Evolutionary conservation across 345 rosid genomes (phyloP).

Genomic region (Euphorbia tirucalli): DNA sequence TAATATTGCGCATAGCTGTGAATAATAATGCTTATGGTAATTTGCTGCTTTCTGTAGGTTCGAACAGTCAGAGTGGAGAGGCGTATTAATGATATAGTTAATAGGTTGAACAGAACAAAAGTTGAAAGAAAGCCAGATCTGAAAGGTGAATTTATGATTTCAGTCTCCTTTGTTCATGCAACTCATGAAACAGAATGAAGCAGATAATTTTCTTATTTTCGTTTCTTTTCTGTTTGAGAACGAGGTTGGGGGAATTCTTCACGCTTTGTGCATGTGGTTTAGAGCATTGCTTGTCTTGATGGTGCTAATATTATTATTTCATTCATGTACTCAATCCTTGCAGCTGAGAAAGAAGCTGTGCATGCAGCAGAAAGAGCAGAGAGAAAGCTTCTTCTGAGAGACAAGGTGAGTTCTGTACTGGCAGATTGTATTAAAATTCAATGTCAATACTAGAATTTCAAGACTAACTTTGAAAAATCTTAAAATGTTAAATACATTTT

Average conservation of each 20-base stretch:
- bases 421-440: neutral
- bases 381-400: conserved; percentile 79
- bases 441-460: neutral
- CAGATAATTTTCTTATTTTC: neutral
- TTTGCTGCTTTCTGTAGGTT: conserved; percentile 48
- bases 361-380: conserved; percentile 90
- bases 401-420: conserved; percentile 53
- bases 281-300: neutral
- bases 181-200: neutral
- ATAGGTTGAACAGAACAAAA: conserved; percentile 91
- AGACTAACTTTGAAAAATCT: neutral
- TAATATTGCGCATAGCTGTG: neutral
- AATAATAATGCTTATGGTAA: conserved; percentile 14
- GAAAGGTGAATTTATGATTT: conserved; percentile 50
- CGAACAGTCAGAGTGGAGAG: conserved; percentile 89
- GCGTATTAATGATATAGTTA: conserved; percentile 84
- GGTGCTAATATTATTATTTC: neutral
- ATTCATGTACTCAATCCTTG: conserved; percentile 9
- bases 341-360: conserved; percentile 93
- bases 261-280: neutral
- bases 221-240: neutral
- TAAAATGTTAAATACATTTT: neutral
- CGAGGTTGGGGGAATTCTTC: neutral
- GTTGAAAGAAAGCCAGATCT: conserved; percentile 90
- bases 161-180: neutral